Evolutionary conservation across 495 filamentous ascomycete genomes (phyloP).

Genomic region (Neurospora sp.): DNA sequence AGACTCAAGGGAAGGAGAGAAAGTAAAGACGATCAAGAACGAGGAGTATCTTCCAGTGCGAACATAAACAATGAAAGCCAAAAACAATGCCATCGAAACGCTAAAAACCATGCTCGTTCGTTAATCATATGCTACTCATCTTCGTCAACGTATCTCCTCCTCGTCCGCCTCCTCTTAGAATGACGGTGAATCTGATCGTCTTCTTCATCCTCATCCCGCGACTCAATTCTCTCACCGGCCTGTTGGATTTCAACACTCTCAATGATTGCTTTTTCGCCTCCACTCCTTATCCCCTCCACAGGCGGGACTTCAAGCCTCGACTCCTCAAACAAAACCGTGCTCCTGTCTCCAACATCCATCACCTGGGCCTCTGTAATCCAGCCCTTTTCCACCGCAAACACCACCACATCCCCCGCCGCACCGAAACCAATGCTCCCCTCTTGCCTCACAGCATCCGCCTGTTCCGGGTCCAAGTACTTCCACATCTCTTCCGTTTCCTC

Average conservation of each 20-base stretch:
- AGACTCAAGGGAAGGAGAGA: not conserved
- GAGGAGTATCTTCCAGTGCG: not conserved
- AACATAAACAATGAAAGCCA: not conserved
- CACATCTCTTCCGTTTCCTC: conserved; percentile 31
- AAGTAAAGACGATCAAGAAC: not conserved
- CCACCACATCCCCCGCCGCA: conserved; percentile 29
- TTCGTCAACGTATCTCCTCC: not conserved
- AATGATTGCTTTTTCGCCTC: not conserved
- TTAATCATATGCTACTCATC: not conserved
- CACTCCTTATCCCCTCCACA: not conserved
- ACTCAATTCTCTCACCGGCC: not conserved
- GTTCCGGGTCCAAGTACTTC: conserved; percentile 10
- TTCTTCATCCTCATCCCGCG: not conserved
- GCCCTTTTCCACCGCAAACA: conserved; percentile 33
- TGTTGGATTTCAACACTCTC: not conserved
- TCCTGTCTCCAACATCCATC: conserved; percentile 15
- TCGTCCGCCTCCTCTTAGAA: not conserved
- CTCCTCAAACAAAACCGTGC: not conserved
- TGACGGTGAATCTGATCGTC: not conserved
- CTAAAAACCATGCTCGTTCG: not conserved
- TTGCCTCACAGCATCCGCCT: not conserved
- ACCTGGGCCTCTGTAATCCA: conserved; percentile 37
- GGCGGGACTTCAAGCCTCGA: not conserved
- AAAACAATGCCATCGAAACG: not conserved
- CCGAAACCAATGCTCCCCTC: not conserved